These are phyloP conservation scores for Cutaneotrichosporon spelunceum DNA, from an alignment of 1,284 basidiomycete species.

Conservation along the genomic window DNA sequence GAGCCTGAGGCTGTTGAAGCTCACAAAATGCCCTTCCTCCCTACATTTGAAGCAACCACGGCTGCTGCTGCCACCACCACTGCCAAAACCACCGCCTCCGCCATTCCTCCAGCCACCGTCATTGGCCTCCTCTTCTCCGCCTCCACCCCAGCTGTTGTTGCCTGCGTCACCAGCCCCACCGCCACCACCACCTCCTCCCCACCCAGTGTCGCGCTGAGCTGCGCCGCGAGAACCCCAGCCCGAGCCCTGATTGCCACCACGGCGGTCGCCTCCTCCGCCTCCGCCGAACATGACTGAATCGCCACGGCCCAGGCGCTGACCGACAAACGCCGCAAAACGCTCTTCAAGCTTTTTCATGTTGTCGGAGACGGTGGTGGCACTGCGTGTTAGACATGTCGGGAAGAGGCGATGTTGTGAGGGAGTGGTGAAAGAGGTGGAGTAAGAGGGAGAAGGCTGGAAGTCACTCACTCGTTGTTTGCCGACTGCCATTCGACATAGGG, in stretches of 20 bases:
- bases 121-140: neutral
- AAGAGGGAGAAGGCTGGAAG: neutral
- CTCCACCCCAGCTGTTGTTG: conserved; percentile 15
- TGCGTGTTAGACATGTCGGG: neutral
- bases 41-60: neutral
- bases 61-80: neutral
- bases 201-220: too few species aligned
- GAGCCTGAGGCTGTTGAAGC: neutral
- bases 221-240: neutral
- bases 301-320: conserved; percentile 1
- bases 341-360: conserved; percentile 11
- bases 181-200: neutral
- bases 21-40: neutral
- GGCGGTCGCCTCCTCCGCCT: conserved; percentile 8
- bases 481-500: conserved; percentile 5
- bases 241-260: conserved; percentile 1
- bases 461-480: conserved; percentile 1
- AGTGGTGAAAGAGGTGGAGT: neutral
- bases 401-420: neutral
- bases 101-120: neutral
- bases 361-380: neutral
- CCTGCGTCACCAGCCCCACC: neutral
- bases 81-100: neutral
- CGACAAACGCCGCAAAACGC: neutral
- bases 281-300: neutral